Percentiles rank a stretch among this genome's conserved stretches.
phyloP scores from a whole-genome alignment of 1,284 basidiomycete species.

The Cryptococcus sp. region DNA sequence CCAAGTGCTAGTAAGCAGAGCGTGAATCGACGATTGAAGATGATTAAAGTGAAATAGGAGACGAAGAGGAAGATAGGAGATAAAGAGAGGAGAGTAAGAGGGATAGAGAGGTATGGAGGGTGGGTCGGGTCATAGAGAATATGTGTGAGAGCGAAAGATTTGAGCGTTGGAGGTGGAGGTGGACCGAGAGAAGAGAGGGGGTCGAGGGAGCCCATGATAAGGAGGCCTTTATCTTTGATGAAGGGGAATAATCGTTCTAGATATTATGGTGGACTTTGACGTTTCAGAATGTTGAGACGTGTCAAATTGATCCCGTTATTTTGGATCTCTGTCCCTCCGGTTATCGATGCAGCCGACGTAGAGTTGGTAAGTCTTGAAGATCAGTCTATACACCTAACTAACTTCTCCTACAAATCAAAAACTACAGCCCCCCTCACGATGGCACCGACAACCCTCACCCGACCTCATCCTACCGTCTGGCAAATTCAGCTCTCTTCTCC shows the following conservation, averaged over 20 bases:
- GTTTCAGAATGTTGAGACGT: no score
- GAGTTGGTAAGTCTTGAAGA: no score
- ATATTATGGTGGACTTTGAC: no score
- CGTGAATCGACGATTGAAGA: conserved; percentile 39
- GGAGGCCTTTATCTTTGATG: background rate
- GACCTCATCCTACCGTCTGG: conserved; percentile 32
- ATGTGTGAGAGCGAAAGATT: conserved; percentile 42
- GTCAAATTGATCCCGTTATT: no score
- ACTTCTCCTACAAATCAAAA: background rate
- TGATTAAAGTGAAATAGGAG: conserved; percentile 41
- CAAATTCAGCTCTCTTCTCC: conserved; percentile 39
- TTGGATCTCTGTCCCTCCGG: background rate
- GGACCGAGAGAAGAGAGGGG: conserved; percentile 6
- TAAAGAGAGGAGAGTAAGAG: conserved; percentile 42
- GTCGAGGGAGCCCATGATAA: background rate
- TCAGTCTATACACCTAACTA: no score
- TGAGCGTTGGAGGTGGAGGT: conserved; percentile 20
- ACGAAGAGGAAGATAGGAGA: conserved; percentile 48
- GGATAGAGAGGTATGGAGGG: conserved; percentile 29
- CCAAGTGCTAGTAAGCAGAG: conserved; percentile 36
- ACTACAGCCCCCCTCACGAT: background rate
- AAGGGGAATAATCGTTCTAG: background rate
- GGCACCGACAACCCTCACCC: conserved; percentile 24
- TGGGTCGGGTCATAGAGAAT: conserved; percentile 39
- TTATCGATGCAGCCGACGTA: background rate